Evolutionary conservation across 2,329 filamentous ascomycete species (phyloP), one percentile per base, ranked within the genome.

Genomic region (Trichoderma simmonsii): DNA sequence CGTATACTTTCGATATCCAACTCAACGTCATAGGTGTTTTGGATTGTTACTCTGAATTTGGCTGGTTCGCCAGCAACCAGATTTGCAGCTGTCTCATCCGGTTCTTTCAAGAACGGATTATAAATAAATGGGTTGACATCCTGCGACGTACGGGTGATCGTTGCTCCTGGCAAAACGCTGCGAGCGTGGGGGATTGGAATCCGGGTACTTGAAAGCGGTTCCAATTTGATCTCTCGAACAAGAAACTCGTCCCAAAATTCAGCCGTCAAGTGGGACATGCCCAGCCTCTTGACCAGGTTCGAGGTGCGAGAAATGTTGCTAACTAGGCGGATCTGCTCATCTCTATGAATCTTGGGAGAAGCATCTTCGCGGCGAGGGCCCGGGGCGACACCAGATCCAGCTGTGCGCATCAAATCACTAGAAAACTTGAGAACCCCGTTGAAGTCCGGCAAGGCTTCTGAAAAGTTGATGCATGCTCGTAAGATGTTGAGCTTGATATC

Each of bases 211-310:
- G 90, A 84, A 48, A 89, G 81, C 28, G 92, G 85, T 65, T 94
- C 89, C 57, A 97, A 84, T 70, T 91, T 88, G 76, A 97, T 85
- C 74, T 90, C 90, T 64, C 96, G 90, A 61, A 99, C 87, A 9
- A 99, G 85, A 76, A 98, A 98, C 77, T 97, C 94, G 80, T 99
- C 96, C 96, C 96, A 99, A 79, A 98, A 99, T 76, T 96, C 92
- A 6, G 94, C 94, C 67, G 90, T 87, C 56, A 95, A 82, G 71
- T 91, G 83, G 6, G 87, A 84, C 32, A 94, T 83, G 0, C 94
- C 94, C 30, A 98, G 82, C 72, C 92, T 91, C 73, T 88, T 89
- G 1, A 93, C 91, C n/a, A 96, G 89, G 36, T 86, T 89, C 34
- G 95, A 89, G 0, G 95, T 97, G 74, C 95, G 92, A 43, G 91